Percentiles rank a stretch among this genome's conserved stretches.
phyloP scores from a whole-genome alignment of 2,329 filamentous ascomycete species.

The Pseudocercospora cruenta region DNA sequence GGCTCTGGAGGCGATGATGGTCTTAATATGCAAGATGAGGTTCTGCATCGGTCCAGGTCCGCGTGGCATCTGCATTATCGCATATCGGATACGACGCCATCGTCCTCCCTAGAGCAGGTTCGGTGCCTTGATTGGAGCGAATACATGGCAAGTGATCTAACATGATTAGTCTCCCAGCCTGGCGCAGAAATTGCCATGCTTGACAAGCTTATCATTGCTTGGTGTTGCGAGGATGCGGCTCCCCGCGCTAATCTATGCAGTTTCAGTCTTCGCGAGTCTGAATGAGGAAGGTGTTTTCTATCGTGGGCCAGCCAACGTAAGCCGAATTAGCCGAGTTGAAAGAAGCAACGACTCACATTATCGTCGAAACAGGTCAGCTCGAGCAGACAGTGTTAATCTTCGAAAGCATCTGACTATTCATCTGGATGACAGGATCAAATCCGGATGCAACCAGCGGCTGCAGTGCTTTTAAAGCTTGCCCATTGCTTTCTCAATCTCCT shows the following conservation, averaged over 20 bases:
- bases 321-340: not conserved
- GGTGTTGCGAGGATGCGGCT: not conserved
- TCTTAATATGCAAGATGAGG: not conserved
- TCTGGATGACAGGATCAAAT: not conserved
- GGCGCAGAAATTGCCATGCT: not conserved
- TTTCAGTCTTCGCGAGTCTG: not conserved
- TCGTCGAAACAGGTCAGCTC: no score
- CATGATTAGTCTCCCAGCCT: not conserved
- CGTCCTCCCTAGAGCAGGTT: not conserved
- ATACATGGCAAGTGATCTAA: not conserved
- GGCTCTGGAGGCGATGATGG: not conserved
- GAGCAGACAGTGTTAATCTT: not conserved
- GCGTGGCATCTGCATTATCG: not conserved
- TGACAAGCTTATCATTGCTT: conserved; percentile 4
- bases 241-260: not conserved
- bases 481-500: conserved; percentile 11
- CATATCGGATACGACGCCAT: not conserved
- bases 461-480: not conserved
- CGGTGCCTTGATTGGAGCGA: not conserved
- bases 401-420: no score
- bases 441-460: not conserved
- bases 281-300: not conserved
- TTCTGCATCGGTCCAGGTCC: not conserved
- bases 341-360: no score
- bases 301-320: not conserved